Conservation (phyloP, 352 stramenopile species). For the Globisporangium emineosum region DNA sequence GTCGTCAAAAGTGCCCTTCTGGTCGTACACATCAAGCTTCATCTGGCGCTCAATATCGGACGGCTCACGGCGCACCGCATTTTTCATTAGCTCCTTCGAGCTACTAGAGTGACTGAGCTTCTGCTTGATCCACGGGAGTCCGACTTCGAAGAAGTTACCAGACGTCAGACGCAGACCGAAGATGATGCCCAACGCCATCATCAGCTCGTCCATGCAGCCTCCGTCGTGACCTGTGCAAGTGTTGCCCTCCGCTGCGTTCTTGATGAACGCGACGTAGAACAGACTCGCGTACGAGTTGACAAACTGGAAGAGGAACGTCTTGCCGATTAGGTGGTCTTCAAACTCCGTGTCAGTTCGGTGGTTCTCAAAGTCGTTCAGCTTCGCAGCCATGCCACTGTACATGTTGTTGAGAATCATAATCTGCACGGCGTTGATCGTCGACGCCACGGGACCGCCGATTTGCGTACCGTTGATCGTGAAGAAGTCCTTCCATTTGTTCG, state of each 20-base stretch:
- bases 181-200: slow-evolving; percentile 73
- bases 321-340: slow-evolving; percentile 88
- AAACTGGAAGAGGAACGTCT: slow-evolving; percentile 84
- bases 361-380: slow-evolving; percentile 91
- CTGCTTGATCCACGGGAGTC: slow-evolving; percentile 70
- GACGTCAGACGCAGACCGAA: slow-evolving; percentile 68
- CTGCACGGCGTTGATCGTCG: slow-evolving; percentile 76
- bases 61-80: slow-evolving; percentile 27
- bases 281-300: slow-evolving; percentile 82
- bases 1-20: slow-evolving; percentile 79
- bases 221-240: slow-evolving; percentile 38
- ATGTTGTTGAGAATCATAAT: slow-evolving; percentile 82
- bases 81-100: slow-evolving; percentile 32
- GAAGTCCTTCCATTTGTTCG: slow-evolving; percentile 47
- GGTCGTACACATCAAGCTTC: slow-evolving; percentile 60
- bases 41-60: slow-evolving; percentile 64
- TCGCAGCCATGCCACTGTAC: slow-evolving; percentile 56
- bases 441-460: slow-evolving; percentile 48
- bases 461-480: slow-evolving; percentile 52
- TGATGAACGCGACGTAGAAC: slow-evolving; percentile 88
- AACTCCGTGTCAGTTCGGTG: slow-evolving; percentile 96
- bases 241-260: slow-evolving; percentile 46
- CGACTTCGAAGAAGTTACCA: slow-evolving; percentile 76
- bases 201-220: slow-evolving; percentile 79
- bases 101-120: slow-evolving; percentile 28